These are phyloP conservation scores for Coelomomyces lativittatus DNA, from an alignment of 371 early-diverging fungal species.

Conservation along the genomic window DNA sequence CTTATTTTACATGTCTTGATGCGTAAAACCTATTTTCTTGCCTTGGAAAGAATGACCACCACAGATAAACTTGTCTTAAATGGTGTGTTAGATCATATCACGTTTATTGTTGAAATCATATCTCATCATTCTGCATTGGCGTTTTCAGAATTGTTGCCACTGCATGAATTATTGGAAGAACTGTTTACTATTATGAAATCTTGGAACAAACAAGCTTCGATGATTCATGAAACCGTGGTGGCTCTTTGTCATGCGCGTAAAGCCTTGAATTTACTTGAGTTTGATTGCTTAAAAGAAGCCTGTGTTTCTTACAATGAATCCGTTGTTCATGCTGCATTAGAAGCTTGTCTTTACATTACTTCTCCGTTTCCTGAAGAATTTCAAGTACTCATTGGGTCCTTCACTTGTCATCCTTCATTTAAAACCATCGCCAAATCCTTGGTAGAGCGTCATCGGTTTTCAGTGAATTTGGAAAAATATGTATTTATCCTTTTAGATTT, in stretches of 20 bases:
- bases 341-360: not conserved
- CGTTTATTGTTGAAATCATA: not conserved
- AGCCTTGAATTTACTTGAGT: no score
- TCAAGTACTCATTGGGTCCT: not conserved
- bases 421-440: not conserved
- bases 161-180: not conserved
- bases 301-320: not conserved
- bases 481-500: no score
- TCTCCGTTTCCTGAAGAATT: not conserved
- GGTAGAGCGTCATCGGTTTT: not conserved
- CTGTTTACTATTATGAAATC: not conserved
- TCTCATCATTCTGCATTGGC: not conserved
- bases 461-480: not conserved
- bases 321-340: not conserved
- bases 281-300: not conserved
- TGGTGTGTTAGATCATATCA: not conserved
- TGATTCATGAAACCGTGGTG: not conserved
- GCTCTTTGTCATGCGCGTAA: not conserved
- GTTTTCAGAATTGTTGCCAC: not conserved
- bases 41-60: not conserved
- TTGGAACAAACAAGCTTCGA: not conserved
- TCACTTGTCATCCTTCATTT: not conserved
- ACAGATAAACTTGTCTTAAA: not conserved
- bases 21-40: not conserved
- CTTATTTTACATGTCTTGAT: not conserved